Base-by-base conservation (phyloP, 2,329 filamentous ascomycete genomes). In the Claviceps sp. region DNA sequence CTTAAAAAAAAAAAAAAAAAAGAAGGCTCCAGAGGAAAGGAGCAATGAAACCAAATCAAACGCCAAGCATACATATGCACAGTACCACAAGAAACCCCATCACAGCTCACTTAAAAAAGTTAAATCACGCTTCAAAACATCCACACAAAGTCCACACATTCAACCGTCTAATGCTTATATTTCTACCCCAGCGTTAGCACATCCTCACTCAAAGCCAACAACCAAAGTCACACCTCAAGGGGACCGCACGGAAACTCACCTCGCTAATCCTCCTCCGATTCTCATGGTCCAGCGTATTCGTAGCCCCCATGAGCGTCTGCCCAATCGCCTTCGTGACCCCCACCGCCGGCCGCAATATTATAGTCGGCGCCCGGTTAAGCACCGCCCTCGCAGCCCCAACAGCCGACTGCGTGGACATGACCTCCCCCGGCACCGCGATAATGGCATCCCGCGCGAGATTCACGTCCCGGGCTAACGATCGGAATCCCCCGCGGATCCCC, bases 381-480 rank as follows among this genome's bases (percentile, higher is more conserved):
- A 98, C 82, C 1, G 85, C 90, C 61, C 74, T 82, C 14, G 88
- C 88, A 1, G 86, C 88, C 2, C 87, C 88, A 43, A 82, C 80
- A 1, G 91, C 90, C 53, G 81, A 89, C 22, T 82, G 79, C 60
- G 86, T 89, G 61, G 96, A 89, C 74, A 95, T 84, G 1, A 95
- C 80, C 64, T 97, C 91, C 0, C 85, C 87, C 0, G 93, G 91
- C 26, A 98, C 88, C 1, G 91, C 93, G 60, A 98, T 91, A 53
- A 98, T 88, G 9, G 91, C 93, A 68, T 98, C 89, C 52, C 84
- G 77, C 0, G 93, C 88, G 45, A 90, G 74, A 40, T 91, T 76
- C n/a, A 98, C 73, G 65, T 98, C 94, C 37, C 89, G 80, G 54
- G 90, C 83, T 29, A 98, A 75, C 50, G 89, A 87, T 29, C 82